phyloP scores from a whole-genome alignment of 345 rosid genomes.

The Cardamine resedifolia region DNA sequence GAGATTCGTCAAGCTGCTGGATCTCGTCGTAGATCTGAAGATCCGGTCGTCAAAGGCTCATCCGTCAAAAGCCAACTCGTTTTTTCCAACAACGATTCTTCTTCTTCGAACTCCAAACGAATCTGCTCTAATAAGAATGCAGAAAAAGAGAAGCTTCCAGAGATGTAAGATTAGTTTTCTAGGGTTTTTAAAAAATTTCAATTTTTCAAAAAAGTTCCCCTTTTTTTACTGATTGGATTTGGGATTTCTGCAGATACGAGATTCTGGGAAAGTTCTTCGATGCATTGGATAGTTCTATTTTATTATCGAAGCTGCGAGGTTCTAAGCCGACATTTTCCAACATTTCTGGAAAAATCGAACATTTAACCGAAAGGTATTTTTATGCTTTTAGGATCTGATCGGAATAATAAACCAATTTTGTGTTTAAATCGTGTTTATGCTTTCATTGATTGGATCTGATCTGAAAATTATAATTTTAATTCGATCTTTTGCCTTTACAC shows the following conservation, averaged over 20 bases:
- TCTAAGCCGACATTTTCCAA: slow-evolving; percentile 55
- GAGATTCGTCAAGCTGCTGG: slow-evolving; percentile 62
- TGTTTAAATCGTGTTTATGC: not conserved
- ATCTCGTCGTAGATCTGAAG: slow-evolving; percentile 42
- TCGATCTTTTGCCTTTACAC: not conserved
- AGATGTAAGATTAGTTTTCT: slow-evolving; percentile 39
- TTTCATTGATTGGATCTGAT: slow-evolving; percentile 3
- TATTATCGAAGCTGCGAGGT: slow-evolving; percentile 54
- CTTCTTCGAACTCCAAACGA: slow-evolving; percentile 26
- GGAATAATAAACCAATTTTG: not conserved
- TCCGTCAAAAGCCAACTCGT: slow-evolving; percentile 48
- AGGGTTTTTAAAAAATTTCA: not conserved
- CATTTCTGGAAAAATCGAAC: slow-evolving; percentile 55
- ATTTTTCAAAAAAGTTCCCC: not conserved
- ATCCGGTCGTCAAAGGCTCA: slow-evolving; percentile 29
- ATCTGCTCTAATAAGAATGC: slow-evolving; percentile 2
- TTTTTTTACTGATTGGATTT: not conserved
- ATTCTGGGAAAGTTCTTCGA: slow-evolving; percentile 62
- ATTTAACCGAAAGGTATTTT: slow-evolving; percentile 66
- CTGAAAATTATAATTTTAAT: not conserved
- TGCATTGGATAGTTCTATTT: slow-evolving; percentile 60
- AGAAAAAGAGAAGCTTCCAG: slow-evolving; percentile 41
- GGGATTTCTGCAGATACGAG: slow-evolving; percentile 49
- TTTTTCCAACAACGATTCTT: slow-evolving; percentile 25
- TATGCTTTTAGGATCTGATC: not conserved